Evolutionary conservation across 768 basidiomycete genomes (phyloP).

Genomic region (Coprinellus micaceus): DNA sequence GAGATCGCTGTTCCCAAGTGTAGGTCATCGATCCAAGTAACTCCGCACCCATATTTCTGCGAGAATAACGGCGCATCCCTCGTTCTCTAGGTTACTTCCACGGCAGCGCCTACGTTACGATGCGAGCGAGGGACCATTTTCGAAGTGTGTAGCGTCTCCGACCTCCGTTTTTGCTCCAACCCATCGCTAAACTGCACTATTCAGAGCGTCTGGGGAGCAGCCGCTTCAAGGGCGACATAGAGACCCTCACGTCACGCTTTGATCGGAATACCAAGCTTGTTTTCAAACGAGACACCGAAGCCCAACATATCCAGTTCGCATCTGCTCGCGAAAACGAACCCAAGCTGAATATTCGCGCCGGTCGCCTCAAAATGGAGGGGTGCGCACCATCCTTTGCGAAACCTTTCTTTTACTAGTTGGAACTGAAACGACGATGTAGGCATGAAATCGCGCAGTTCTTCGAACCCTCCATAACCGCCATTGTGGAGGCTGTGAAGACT

Average conservation of each 20-base stretch:
- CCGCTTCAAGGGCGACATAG: conserved; percentile 11
- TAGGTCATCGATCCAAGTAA: conserved; percentile 7
- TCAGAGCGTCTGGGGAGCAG: conserved; percentile 11
- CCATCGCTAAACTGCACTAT: conserved; percentile 20
- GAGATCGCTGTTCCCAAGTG: conserved; percentile 43
- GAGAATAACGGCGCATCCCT: too few species aligned
- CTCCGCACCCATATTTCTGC: too few species aligned
- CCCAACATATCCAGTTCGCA: conserved; percentile 41
- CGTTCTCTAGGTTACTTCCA: conserved; percentile 44
- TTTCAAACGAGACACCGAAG: conserved; percentile 20
- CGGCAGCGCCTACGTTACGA: conserved; percentile 44
- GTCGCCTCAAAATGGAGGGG: conserved; percentile 37
- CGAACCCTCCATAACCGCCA: conserved; percentile 19
- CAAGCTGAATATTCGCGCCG: conserved; percentile 33
- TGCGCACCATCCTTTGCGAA: conserved; percentile 4
- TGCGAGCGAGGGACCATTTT: conserved; percentile 32
- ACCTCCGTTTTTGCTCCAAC: not conserved
- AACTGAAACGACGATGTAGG: not conserved
- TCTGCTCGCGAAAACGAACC: conserved; percentile 35
- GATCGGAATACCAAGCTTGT: conserved; percentile 18
- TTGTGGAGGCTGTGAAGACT: conserved; percentile 14
- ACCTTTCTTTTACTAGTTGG: too few species aligned
- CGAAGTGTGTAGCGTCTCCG: conserved; percentile 25
- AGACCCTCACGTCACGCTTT: conserved; percentile 13
- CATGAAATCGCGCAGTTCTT: conserved; percentile 17